Percentiles rank a stretch among this genome's conserved stretches.
These are phyloP conservation scores for Stromatinia cepivora DNA, from an alignment of 2,329 filamentous ascomycete genomes.

Conservation along the genomic window DNA sequence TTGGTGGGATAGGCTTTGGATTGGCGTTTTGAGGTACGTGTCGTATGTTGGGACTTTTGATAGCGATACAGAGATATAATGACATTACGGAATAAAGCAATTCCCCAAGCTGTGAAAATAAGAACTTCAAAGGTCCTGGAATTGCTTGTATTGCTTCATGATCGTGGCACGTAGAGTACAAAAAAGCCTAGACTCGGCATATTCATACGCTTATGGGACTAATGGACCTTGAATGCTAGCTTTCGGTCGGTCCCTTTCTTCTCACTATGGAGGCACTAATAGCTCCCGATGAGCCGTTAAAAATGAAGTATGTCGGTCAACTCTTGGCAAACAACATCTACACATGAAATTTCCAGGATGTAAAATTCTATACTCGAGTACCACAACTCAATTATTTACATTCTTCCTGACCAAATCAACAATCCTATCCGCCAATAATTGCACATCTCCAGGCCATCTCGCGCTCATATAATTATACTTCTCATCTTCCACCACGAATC, in stretches of 20 bases:
- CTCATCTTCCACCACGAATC: conserved; percentile 51
- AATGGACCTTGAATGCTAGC: not conserved
- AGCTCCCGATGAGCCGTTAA: not conserved
- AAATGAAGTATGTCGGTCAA: not conserved
- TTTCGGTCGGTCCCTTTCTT: not conserved
- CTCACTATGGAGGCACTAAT: not conserved
- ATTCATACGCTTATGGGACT: not conserved
- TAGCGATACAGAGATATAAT: not conserved
- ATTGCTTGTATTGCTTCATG: not conserved
- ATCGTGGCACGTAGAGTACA: too few species aligned
- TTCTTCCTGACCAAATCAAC: conserved; percentile 45
- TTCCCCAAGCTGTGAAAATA: not conserved
- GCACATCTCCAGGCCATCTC: conserved; percentile 48
- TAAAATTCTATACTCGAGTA: not conserved
- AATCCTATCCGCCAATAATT: conserved; percentile 46
- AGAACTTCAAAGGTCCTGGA: not conserved
- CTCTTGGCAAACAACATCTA: not conserved
- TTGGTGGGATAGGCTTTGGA: not conserved
- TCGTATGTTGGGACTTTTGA: not conserved
- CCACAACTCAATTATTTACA: conserved; percentile 1
- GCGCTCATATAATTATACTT: conserved; percentile 53
- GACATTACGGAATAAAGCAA: not conserved
- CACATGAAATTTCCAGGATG: not conserved
- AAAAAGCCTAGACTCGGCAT: not conserved
- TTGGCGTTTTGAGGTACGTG: not conserved